Percentiles rank a stretch among this genome's conserved stretches.
These are phyloP conservation scores for Phaseolus lunatus DNA, from an alignment of 306 rosid species.

Conservation along the genomic window DNA sequence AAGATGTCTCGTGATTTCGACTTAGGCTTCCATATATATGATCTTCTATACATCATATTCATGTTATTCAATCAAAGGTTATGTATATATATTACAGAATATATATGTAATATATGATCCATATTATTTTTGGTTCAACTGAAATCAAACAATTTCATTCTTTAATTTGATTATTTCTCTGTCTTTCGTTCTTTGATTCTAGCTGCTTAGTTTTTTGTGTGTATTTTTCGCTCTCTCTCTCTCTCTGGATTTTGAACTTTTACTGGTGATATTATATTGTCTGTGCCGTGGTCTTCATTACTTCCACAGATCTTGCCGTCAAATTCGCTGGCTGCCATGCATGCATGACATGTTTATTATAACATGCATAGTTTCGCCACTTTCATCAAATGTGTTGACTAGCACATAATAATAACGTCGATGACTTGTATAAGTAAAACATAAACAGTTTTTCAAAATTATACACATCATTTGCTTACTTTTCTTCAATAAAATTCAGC, in stretches of 20 bases:
- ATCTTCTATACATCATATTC: neutral
- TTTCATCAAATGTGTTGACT: constrained; percentile 7
- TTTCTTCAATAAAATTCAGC: neutral
- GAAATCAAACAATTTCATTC: constrained; percentile 21
- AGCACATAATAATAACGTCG: neutral
- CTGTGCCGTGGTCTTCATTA: neutral
- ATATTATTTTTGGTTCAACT: neutral
- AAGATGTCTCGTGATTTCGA: neutral
- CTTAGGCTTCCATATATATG: neutral
- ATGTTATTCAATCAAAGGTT: neutral
- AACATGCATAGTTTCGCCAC: neutral
- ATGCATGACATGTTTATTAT: constrained; percentile 27
- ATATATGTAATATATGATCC: neutral
- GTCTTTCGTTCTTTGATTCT: neutral
- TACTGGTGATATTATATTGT: neutral
- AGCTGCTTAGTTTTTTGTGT: neutral
- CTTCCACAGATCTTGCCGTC: constrained; percentile 18
- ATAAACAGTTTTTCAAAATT: neutral
- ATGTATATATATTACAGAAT: constrained; percentile 18
- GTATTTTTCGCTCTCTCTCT: too few species aligned
- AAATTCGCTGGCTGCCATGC: constrained; percentile 34
- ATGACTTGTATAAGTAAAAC: neutral
- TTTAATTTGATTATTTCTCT: constrained; percentile 25
- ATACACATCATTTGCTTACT: neutral
- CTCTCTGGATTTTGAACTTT: neutral